phyloP scores from a whole-genome alignment of 768 basidiomycete genomes.

The Trametes cinnabarina region DNA sequence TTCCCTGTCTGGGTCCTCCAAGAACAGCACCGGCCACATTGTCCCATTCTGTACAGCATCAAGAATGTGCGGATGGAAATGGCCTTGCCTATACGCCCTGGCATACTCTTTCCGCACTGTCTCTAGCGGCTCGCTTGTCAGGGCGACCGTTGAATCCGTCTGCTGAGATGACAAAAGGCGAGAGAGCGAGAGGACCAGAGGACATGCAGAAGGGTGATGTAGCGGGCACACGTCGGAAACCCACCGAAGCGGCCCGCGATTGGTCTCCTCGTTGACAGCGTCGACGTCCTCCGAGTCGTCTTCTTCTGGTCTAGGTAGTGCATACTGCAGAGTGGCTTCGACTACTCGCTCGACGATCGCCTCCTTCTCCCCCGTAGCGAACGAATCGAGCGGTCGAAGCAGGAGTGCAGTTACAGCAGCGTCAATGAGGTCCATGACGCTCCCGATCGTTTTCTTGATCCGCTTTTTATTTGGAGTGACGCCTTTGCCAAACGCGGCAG shows the following conservation, averaged over 20 bases:
- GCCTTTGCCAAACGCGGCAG: slow-evolving; percentile 37
- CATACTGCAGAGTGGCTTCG: slow-evolving; percentile 74
- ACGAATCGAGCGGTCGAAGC: slow-evolving; percentile 42
- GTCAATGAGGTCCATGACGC: slow-evolving; percentile 78
- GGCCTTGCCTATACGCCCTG: slow-evolving; percentile 60
- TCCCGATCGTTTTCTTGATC: slow-evolving; percentile 53
- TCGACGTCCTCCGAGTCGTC: slow-evolving; percentile 2
- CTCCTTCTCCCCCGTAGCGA: slow-evolving; percentile 65
- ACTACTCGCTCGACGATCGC: slow-evolving; percentile 65
- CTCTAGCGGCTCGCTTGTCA: slow-evolving; percentile 3
- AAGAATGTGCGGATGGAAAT: slow-evolving; percentile 53
- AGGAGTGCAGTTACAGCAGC: slow-evolving; percentile 61
- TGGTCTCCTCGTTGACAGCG: background rate
- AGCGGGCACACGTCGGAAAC: slow-evolving; percentile 58
- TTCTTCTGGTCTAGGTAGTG: slow-evolving; percentile 59
- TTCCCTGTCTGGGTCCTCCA: slow-evolving; percentile 76
- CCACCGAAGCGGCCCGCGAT: slow-evolving; percentile 37
- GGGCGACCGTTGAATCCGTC: slow-evolving; percentile 9
- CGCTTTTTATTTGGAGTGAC: slow-evolving; percentile 28
- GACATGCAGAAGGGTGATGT: slow-evolving; percentile 57
- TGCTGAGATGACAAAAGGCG: background rate
- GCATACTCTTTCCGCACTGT: slow-evolving; percentile 53
- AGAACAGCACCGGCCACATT: slow-evolving; percentile 69
- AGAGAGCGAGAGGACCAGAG: slow-evolving; percentile 52
- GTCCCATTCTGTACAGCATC: slow-evolving; percentile 62